phyloP scores from a whole-genome alignment of 768 basidiomycete species.

The Suillus fuscotomentosus region DNA sequence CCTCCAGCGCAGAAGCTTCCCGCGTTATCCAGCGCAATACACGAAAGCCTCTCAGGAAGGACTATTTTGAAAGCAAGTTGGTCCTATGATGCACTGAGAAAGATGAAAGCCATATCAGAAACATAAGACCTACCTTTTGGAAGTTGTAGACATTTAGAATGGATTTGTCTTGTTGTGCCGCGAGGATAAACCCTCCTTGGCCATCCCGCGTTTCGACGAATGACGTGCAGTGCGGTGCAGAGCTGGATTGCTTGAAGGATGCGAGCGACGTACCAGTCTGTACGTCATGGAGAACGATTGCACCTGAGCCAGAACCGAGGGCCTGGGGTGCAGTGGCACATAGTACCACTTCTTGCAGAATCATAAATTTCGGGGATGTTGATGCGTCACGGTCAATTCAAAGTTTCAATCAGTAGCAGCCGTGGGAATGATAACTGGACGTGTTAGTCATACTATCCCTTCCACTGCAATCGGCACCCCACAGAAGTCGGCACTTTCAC shows the following conservation, averaged over 20 bases:
- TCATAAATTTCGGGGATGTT: constrained; percentile 22
- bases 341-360: constrained; percentile 65
- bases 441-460: too few relatives aligned
- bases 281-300: constrained; percentile 78
- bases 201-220: constrained; percentile 65
- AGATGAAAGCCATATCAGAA: neutral
- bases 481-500: too few relatives aligned
- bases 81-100: constrained; percentile 53
- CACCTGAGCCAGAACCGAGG: constrained; percentile 46
- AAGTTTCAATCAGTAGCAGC: too few relatives aligned
- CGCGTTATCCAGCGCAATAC: constrained; percentile 68
- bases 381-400: too few relatives aligned
- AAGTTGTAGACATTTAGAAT: constrained; percentile 89
- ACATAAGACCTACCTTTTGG: constrained; percentile 67
- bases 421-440: too few relatives aligned
- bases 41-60: constrained; percentile 85
- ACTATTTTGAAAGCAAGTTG: constrained; percentile 85
- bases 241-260: constrained; percentile 87
- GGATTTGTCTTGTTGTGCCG: constrained; percentile 86
- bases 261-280: constrained; percentile 71
- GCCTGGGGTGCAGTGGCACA: constrained; percentile 54
- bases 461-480: too few relatives aligned
- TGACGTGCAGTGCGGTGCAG: constrained; percentile 63
- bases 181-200: constrained; percentile 81
- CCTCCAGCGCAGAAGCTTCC: constrained; percentile 87